Percentiles rank a stretch among this genome's conserved stretches.
Evolutionary conservation across 768 basidiomycete genomes (phyloP).

Genomic region (Mycena olivaceomarginata): DNA sequence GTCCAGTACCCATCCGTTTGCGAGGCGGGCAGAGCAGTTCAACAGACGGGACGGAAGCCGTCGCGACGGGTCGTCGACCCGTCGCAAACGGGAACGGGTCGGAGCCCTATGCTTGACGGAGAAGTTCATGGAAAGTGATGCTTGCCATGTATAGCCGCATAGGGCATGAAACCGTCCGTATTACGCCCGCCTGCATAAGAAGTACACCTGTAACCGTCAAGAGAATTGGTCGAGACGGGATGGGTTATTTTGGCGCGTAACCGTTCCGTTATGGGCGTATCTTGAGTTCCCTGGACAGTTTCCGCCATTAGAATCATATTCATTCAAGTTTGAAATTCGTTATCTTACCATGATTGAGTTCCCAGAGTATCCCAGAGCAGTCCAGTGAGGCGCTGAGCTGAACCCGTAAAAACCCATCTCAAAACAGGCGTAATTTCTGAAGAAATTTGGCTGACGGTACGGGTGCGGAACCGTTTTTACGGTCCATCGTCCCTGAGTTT

Average conservation of each 20-base stretch:
- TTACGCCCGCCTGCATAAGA: neutral
- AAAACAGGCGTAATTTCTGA: neutral
- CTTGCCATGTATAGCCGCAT: neutral
- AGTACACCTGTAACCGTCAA: neutral
- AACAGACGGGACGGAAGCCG: too few species aligned
- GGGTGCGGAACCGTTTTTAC: neutral
- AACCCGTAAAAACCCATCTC: neutral
- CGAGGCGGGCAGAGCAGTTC: too few species aligned
- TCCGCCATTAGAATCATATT: constrained; percentile 1
- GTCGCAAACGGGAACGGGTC: neutral
- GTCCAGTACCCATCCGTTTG: too few species aligned
- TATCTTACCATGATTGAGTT: neutral
- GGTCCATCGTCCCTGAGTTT: neutral
- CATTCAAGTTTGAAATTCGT: neutral
- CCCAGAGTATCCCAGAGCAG: constrained; percentile 1
- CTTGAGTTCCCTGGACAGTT: constrained; percentile 1
- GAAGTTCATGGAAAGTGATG: constrained; percentile 4
- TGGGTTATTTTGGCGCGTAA: neutral
- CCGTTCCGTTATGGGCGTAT: neutral
- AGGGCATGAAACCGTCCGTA: constrained; percentile 4
- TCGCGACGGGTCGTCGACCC: too few species aligned
- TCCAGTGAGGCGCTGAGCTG: too few species aligned
- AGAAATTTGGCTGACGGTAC: neutral
- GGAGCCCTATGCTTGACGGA: neutral
- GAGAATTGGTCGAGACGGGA: neutral